phyloP scores from a whole-genome alignment of 176 grass and related monocot genomes.

The Rhynchospora breviuscula region DNA sequence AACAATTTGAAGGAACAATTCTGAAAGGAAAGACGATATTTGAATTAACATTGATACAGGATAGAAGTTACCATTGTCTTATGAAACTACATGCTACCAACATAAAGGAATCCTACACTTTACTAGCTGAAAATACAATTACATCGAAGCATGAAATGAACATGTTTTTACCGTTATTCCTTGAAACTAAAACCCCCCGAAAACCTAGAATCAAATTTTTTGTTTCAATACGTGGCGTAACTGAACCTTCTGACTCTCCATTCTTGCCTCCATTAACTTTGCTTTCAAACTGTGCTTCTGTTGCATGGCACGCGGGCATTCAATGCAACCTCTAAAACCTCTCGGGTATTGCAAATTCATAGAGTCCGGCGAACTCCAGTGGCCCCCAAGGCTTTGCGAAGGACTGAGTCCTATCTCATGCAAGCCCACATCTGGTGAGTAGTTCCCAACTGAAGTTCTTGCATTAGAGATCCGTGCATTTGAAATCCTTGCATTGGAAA shows the following conservation, averaged over 20 bases:
- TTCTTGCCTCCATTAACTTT: constrained; percentile 84
- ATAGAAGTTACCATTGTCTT: constrained; percentile 5
- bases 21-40: neutral
- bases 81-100: neutral
- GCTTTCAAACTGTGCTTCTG: constrained; percentile 93
- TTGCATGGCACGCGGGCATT: constrained; percentile 50
- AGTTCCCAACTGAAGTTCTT: constrained; percentile 40
- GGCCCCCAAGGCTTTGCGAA: constrained; percentile 37
- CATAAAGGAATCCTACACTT: neutral
- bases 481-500: constrained; percentile 27
- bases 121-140: neutral
- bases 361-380: constrained; percentile 77
- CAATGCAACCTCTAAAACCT: constrained; percentile 74
- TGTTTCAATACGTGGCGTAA: constrained; percentile 86
- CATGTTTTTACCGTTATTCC: neutral
- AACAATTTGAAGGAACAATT: neutral
- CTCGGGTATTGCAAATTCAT: constrained; percentile 57
- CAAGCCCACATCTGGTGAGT: constrained; percentile 56
- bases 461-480: constrained; percentile 57
- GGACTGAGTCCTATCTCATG: constrained; percentile 55
- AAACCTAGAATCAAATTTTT: constrained; percentile 47
- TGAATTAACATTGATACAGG: constrained; percentile 10
- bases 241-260: constrained; percentile 91
- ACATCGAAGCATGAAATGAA: neutral
- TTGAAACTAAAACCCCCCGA: neutral